Evolutionary conservation across 495 filamentous ascomycete species (phyloP).

Genomic region (Aspergillus haitiensis): DNA sequence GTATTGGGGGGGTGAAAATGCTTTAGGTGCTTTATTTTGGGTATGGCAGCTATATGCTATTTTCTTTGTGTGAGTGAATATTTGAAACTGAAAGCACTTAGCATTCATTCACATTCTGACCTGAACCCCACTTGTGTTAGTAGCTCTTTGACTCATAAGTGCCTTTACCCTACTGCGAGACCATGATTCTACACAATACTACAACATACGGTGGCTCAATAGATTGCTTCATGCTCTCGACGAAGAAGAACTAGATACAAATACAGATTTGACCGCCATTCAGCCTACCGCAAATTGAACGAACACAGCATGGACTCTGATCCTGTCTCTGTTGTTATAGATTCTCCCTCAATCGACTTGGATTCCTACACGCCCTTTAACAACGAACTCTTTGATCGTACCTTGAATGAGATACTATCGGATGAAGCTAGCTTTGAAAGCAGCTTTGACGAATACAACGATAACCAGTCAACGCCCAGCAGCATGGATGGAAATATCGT

Average conservation of each 20-base stretch:
- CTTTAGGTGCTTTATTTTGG: too few species aligned
- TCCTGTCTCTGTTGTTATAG: constrained; percentile 25
- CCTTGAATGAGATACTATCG: constrained; percentile 30
- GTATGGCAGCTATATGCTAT: too few species aligned
- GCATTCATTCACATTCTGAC: not conserved
- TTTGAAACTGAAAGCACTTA: too few species aligned
- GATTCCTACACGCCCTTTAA: constrained; percentile 25
- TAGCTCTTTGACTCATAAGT: not conserved
- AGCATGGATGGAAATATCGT: not conserved
- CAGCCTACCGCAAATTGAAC: not conserved
- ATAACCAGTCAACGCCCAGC: constrained; percentile 7
- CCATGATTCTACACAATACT: not conserved
- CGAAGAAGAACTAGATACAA: too few species aligned
- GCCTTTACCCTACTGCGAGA: not conserved
- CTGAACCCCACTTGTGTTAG: not conserved
- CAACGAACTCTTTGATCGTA: constrained; percentile 16
- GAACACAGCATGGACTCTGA: not conserved
- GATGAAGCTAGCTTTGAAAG: constrained; percentile 29
- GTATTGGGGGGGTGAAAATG: too few species aligned
- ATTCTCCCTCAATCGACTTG: constrained; percentile 25
- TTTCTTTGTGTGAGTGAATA: too few species aligned
- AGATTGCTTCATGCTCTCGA: not conserved
- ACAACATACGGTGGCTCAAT: not conserved
- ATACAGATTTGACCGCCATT: not conserved
- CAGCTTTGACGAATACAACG: constrained; percentile 21